Evolutionary conservation across 1,284 basidiomycete species (phyloP), one percentile per base, ranked within the genome.

Genomic region (Microbotryum violaceum): DNA sequence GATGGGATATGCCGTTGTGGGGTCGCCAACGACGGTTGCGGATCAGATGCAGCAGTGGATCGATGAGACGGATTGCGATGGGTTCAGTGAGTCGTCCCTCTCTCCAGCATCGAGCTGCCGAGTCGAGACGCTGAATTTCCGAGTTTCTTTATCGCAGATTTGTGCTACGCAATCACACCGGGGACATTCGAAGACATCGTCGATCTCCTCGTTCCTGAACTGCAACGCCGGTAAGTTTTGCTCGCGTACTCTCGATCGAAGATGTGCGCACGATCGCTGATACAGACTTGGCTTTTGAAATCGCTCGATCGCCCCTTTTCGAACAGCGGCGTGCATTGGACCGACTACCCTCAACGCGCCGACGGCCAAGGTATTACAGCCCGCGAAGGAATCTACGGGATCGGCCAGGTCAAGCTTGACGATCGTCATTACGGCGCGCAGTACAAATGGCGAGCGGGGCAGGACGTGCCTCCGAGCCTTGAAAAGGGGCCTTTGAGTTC

Each of bases 361-460:
- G 68, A 70, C 51, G 58, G 58, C 21, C 45, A 69, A 1, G 70
- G 70, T 3, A 56, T 73, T 21, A 73, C 73, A 3, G 60, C 64
- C 2, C 59, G 73, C 5, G 73, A 74, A 63, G 70, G 70, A 54
- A 55, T 74, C 27, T 71, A 74, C 56, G 72, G 71, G 10, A 53
- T 70, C 0, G 72, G 72, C 2, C 68, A 73, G 56, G 65, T 64
- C 44, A 60, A 52, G 20, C 64, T 74, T 5, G 61, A 68, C 5
- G 65, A 63, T 7, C 72, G 73, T 54, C 71, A 73, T 49, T 73
- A 71, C 46, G 73, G 62, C 3, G 54, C 59, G 56, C 61, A 62
- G 47, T 74, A 72, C 58, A 67, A 64, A 31, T 74, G 73, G 73
- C 61, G 57, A 31, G 72, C 72, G 12, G 72, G 72, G 20, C 37